Percentiles rank a stretch among this genome's conserved stretches.
phyloP scores from a whole-genome alignment of 345 rosid species.

The Arabidopsis thaliana region DNA sequence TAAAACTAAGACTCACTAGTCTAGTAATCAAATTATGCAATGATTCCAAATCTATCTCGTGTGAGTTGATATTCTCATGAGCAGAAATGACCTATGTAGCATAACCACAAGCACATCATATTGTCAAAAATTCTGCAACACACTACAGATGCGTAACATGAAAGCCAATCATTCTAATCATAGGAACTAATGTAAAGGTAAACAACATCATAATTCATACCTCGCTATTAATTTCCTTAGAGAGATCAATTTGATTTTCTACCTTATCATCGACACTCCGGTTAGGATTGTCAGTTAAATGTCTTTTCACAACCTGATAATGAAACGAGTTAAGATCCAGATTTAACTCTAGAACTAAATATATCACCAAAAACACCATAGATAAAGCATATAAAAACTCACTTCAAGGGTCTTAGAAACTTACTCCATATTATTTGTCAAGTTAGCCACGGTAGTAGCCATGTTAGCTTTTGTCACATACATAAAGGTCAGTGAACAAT shows the following conservation, averaged over 20 bases:
- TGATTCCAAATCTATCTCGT: constrained; percentile 59
- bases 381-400: constrained; percentile 41
- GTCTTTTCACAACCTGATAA: constrained; percentile 81
- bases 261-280: constrained; percentile 84
- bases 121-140: constrained; percentile 6
- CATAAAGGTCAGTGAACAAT: constrained; percentile 56
- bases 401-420: constrained; percentile 79
- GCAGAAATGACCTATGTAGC: constrained; percentile 67
- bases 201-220: constrained; percentile 46
- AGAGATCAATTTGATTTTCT: constrained; percentile 78
- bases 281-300: too few relatives aligned
- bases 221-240: constrained; percentile 67
- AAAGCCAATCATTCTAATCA: neutral
- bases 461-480: constrained; percentile 84
- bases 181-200: neutral
- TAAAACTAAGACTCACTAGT: constrained; percentile 63
- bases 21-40: constrained; percentile 64
- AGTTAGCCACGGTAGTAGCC: constrained; percentile 80
- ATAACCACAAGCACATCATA: constrained; percentile 1
- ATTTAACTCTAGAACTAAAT: neutral
- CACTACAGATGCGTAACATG: constrained; percentile 8
- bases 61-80: constrained; percentile 55
- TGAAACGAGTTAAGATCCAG: constrained; percentile 17
- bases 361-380: constrained; percentile 8
- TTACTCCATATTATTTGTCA: constrained; percentile 79